A percentile compares a stretch with the other conserved stretches of the same genome.
Conservation (phyloP, 2,329 filamentous ascomycete genomes). For the Fusarium temperatum region DNA sequence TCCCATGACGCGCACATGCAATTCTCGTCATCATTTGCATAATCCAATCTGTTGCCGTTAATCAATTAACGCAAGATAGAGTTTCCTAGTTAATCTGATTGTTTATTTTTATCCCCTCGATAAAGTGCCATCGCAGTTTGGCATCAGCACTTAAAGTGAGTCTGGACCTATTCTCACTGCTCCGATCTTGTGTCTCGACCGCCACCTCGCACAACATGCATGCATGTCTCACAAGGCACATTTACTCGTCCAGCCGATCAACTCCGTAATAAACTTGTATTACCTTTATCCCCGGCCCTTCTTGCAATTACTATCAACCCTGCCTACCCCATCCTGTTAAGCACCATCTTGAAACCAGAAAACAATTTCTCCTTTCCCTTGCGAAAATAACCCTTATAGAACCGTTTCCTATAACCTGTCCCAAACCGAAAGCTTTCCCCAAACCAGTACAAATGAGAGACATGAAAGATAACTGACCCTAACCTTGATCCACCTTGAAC, state of each 20-base stretch:
- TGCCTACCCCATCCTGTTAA: background rate
- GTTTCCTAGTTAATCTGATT: background rate
- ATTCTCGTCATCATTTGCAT: background rate
- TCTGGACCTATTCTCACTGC: background rate
- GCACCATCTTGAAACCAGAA: constrained; percentile 19
- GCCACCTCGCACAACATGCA: background rate
- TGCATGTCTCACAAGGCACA: background rate
- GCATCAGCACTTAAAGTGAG: background rate
- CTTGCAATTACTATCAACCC: constrained; percentile 22
- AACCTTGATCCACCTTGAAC: constrained; percentile 27
- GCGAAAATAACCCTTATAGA: constrained; percentile 31
- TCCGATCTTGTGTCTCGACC: background rate
- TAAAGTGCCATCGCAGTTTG: background rate
- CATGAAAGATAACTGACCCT: constrained; percentile 19
- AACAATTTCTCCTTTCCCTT: constrained; percentile 38
- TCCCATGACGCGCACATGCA: constrained; percentile 37
- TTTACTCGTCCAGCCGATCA: background rate
- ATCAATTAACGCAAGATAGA: background rate
- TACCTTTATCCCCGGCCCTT: constrained; percentile 5
- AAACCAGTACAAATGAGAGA: constrained; percentile 33
- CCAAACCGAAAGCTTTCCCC: constrained; percentile 28
- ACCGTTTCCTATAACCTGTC: constrained; percentile 28
- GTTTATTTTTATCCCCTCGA: background rate
- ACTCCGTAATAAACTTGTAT: constrained; percentile 28
- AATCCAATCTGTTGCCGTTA: background rate